Percentiles rank a stretch among this genome's conserved stretches.
Conservation (phyloP, 2,329 filamentous ascomycete genomes). For the Myriosclerotinia curreyana region DNA sequence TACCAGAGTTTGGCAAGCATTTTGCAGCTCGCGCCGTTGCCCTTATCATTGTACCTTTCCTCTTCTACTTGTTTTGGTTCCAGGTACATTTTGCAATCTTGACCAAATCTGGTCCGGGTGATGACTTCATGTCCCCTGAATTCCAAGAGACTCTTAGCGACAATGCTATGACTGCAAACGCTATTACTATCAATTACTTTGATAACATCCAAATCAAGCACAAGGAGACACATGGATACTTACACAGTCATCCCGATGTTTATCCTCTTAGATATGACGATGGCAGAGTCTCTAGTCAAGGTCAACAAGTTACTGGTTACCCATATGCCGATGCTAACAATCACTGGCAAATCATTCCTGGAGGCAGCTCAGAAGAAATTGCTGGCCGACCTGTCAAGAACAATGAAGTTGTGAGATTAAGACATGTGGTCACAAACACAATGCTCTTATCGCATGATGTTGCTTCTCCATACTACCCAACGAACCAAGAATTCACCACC, state of each 20-base stretch:
- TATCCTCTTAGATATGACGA: constrained; percentile 97
- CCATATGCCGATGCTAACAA: constrained; percentile 99
- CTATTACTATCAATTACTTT: constrained; percentile 83
- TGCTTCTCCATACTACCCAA: constrained; percentile 91
- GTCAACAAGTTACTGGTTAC: constrained; percentile 97
- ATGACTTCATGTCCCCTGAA: constrained; percentile 98
- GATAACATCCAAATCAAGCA: constrained; percentile 85
- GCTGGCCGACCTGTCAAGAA: constrained; percentile 71
- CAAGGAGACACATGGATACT: constrained; percentile 95
- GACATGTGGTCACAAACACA: constrained; percentile 81
- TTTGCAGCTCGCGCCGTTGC: constrained; percentile 83
- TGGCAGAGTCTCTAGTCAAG: constrained; percentile 93
- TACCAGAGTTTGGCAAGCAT: constrained; percentile 82
- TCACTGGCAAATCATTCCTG: constrained; percentile 89
- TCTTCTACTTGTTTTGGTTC: constrained; percentile 99
- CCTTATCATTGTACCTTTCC: constrained; percentile 85
- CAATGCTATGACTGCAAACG: constrained; percentile 86
- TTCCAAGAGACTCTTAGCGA: constrained; percentile 97
- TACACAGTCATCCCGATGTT: constrained; percentile 85
- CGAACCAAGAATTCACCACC: constrained; percentile 97
- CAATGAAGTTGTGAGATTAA: constrained; percentile 80
- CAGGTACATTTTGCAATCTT: constrained; percentile 97
- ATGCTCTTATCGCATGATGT: constrained; percentile 93
- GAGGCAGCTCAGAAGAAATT: constrained; percentile 56
- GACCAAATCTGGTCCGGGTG: constrained; percentile 82